These are phyloP conservation scores for Citeromyces matritensis DNA, from an alignment of 805 yeast genomes.

Conservation along the genomic window DNA sequence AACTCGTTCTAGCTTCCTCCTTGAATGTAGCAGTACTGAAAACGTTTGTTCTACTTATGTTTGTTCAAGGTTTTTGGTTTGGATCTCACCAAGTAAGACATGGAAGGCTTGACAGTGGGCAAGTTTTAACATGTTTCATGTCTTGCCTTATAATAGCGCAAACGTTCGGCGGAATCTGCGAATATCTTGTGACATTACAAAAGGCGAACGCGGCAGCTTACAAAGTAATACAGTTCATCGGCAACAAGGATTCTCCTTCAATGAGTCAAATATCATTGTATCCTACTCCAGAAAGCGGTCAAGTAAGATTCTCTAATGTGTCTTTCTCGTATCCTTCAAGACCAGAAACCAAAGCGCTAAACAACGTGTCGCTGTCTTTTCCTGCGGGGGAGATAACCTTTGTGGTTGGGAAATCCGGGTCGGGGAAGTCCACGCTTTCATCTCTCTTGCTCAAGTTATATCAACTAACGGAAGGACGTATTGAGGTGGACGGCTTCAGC, in stretches of 20 bases:
- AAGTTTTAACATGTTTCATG: constrained; percentile 71
- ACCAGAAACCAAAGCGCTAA: constrained; percentile 27
- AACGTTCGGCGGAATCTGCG: constrained; percentile 36
- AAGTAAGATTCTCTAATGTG: constrained; percentile 39
- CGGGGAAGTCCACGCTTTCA: constrained; percentile 81
- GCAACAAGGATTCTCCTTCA: constrained; percentile 3
- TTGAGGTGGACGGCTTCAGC: constrained; percentile 40
- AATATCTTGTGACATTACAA: constrained; percentile 44
- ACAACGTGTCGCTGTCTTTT: constrained; percentile 28
- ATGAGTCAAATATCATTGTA: neutral
- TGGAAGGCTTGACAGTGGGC: constrained; percentile 36
- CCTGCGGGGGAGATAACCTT: constrained; percentile 33
- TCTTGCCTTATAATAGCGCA: constrained; percentile 66
- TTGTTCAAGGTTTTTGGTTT: constrained; percentile 88
- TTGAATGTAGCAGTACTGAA: constrained; percentile 43
- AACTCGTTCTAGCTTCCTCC: constrained; percentile 29
- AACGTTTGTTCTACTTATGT: constrained; percentile 50
- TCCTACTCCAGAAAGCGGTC: constrained; percentile 18
- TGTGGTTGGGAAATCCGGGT: constrained; percentile 79
- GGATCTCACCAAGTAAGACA: constrained; percentile 54
- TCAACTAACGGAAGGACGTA: constrained; percentile 29
- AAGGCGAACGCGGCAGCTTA: constrained; percentile 59
- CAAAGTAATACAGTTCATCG: constrained; percentile 27
- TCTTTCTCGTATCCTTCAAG: constrained; percentile 52
- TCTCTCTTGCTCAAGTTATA: constrained; percentile 51